A percentile compares a stretch with the other conserved stretches of the same genome.
These are phyloP conservation scores for Quercus engelmannii DNA, from an alignment of 306 rosid genomes.

Conservation along the genomic window DNA sequence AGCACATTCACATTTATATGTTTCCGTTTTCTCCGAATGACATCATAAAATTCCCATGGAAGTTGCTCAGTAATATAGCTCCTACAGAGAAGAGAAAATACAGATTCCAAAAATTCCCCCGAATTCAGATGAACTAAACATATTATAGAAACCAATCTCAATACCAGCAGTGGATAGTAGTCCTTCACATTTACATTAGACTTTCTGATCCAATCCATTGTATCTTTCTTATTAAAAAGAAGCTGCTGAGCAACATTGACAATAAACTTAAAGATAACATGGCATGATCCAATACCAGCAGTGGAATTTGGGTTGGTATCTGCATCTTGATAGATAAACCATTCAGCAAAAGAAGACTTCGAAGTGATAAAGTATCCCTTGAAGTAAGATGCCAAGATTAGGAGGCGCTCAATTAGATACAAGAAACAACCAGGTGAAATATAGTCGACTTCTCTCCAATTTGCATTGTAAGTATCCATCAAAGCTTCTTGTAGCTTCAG, in stretches of 20 bases:
- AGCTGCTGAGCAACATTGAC: background rate
- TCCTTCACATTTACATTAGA: constrained; percentile 7
- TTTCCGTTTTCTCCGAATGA: constrained; percentile 21
- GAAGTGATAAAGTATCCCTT: constrained; percentile 44
- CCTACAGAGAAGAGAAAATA: constrained; percentile 21
- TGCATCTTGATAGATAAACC: constrained; percentile 47
- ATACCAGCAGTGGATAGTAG: constrained; percentile 29
- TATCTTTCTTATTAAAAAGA: constrained; percentile 8
- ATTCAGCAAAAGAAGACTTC: constrained; percentile 55
- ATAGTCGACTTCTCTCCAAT: constrained; percentile 36
- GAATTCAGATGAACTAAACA: constrained; percentile 47
- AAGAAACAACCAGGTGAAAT: constrained; percentile 63
- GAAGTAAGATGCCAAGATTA: constrained; percentile 30
- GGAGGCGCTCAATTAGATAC: constrained; percentile 65
- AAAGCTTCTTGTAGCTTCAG: constrained; percentile 34
- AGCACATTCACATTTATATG: constrained; percentile 17
- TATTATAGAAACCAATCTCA: constrained; percentile 35
- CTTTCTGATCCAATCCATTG: constrained; percentile 37
- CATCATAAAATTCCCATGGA: constrained; percentile 33
- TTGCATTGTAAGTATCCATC: constrained; percentile 24
- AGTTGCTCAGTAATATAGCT: constrained; percentile 16
- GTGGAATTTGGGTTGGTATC: constrained; percentile 13
- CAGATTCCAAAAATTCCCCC: constrained; percentile 4
- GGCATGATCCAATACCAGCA: background rate
- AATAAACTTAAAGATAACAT: constrained; percentile 17